Evolutionary conservation across 2,329 filamentous ascomycete species (phyloP).

Genomic region (Trichoderma aggressivum): DNA sequence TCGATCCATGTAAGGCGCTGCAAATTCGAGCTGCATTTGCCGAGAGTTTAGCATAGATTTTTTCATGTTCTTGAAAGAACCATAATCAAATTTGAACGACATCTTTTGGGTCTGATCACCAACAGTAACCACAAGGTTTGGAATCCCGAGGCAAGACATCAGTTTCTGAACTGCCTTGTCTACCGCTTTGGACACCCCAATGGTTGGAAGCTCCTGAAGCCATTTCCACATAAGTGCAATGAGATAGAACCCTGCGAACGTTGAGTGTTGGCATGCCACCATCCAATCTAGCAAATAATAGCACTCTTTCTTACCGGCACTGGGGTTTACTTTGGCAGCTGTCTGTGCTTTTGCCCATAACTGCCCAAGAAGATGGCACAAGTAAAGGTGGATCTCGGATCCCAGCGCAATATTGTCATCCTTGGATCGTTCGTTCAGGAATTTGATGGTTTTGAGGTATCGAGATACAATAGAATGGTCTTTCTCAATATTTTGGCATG

Average conservation of each 20-base stretch:
- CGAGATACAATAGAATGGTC: constrained; percentile 41
- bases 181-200: constrained; percentile 18
- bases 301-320: not conserved
- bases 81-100: constrained; percentile 5
- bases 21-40: constrained; percentile 62
- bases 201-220: constrained; percentile 22
- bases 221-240: constrained; percentile 27
- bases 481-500: constrained; percentile 40
- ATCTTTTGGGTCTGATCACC: not conserved
- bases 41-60: not conserved
- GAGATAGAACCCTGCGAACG: constrained; percentile 22
- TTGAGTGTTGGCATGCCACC: not conserved
- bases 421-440: constrained; percentile 41
- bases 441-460: constrained; percentile 48
- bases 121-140: not conserved
- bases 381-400: constrained; percentile 35
- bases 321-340: not conserved
- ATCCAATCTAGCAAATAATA: rapidly evolving
- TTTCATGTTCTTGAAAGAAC: not conserved
- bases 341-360: constrained; percentile 20
- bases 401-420: constrained; percentile 29
- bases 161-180: constrained; percentile 20
- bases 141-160: not conserved
- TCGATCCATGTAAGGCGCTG: constrained; percentile 72
- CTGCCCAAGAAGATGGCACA: constrained; percentile 33